Base-by-base conservation (phyloP, 352 stramenopile genomes). In the Phytophthora megakarya region DNA sequence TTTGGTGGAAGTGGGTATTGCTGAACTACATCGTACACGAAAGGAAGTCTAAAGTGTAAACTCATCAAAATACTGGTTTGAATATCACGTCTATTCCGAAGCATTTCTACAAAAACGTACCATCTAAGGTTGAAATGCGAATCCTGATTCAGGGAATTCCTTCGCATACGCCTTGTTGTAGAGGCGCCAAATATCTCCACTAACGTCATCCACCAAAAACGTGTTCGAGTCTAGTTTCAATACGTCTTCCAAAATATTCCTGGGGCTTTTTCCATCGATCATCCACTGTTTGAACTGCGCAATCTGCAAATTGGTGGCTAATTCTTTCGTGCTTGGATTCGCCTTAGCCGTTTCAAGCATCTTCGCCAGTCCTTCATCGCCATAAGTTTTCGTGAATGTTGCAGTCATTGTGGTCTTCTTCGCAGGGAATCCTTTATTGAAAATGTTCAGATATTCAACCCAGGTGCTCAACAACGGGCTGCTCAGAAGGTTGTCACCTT, bases 391-490 rank as follows among this genome's bases (percentile, higher is more conserved):
- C 2, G 46, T 40, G 16, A 53, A 39, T n/a, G 3, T 19, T 28
- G 55, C 33, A 37, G 49, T 56, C 23, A 64, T 52, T 2, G 56
- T 52, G 0, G 46, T 65, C 15, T 57, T 22, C 35, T 52, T 56
- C n/a, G 3, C 39, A 15, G 55, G 55, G 25, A 57, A 19, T 21
- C 59, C 26, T 30, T 59, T 37, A 30, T 65, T 65, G 47, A 65
- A 65, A 8, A 19, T 8, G 9, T 46, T 48, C 57, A 65, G 30
- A 12, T 65, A 56, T 21, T 51, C 11, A 9, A 52, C 43, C 47
- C 46, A 65, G 0, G 21, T 26, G 12, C 8, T 15, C 11, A 65
- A 40, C 8, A 53, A 5, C 3, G 57, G 57, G 22, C 26, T 65
- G 7, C 22, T 65, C 4, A 58, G 30, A 1, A 65, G 26, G 16